These are phyloP conservation scores for Pythium aquatile DNA, from an alignment of 352 stramenopile genomes.

Conservation along the genomic window DNA sequence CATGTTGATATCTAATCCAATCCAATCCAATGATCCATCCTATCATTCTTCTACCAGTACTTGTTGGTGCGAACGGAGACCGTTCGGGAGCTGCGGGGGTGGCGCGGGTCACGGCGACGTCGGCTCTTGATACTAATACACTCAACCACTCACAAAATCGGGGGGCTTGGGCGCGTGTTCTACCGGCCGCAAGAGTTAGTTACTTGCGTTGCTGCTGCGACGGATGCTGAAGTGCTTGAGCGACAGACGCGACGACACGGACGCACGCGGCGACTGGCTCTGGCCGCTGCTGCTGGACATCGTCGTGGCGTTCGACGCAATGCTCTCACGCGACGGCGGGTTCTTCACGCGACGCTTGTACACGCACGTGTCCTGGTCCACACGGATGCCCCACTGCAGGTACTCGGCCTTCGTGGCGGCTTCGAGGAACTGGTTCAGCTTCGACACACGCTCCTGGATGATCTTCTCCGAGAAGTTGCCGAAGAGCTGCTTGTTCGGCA, in stretches of 20 bases:
- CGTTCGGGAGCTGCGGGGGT: background rate
- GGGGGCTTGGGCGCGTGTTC: constrained; percentile 7
- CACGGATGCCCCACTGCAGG: constrained; percentile 48
- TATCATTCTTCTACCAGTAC: constrained; percentile 5
- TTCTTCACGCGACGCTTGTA: constrained; percentile 46
- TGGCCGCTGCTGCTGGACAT: constrained; percentile 22
- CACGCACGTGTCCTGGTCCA: constrained; percentile 47
- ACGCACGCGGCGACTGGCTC: constrained; percentile 29
- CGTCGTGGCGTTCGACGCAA: constrained; percentile 24
- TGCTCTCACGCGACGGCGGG: constrained; percentile 28
- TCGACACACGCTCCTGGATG: constrained; percentile 42
- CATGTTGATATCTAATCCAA: constrained; percentile 6
- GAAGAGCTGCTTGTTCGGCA: constrained; percentile 48
- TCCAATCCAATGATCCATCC: constrained; percentile 6
- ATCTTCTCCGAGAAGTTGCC: constrained; percentile 39
- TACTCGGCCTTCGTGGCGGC: constrained; percentile 42
- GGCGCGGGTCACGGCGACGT: constrained; percentile 10
- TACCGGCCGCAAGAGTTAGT: constrained; percentile 14
- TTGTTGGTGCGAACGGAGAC: constrained; percentile 3
- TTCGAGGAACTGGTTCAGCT: constrained; percentile 48
- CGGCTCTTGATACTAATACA: constrained; percentile 32
- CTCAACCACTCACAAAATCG: constrained; percentile 28
- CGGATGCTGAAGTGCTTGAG: constrained; percentile 36
- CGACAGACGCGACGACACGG: constrained; percentile 28
- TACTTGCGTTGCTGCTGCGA: constrained; percentile 30